A percentile compares a stretch with the other conserved stretches of the same genome.
phyloP scores from a whole-genome alignment of 805 yeast species.

The Nakazawaea sp. region DNA sequence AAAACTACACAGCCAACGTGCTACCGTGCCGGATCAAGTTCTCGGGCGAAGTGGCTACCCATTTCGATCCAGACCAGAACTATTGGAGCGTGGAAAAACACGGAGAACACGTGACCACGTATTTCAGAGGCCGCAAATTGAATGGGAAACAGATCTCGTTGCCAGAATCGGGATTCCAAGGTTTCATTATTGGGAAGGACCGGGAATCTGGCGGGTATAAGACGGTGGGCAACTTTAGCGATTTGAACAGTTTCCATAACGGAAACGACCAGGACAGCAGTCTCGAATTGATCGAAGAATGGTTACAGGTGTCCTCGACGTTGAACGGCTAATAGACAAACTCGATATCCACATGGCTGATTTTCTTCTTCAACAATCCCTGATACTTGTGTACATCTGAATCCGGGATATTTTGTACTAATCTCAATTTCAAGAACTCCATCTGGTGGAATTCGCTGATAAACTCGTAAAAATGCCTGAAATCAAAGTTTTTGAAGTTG shows the following conservation, averaged over 20 bases:
- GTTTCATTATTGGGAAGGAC: background rate
- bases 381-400: conserved; percentile 1
- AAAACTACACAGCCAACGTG: too few relatives aligned
- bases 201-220: background rate
- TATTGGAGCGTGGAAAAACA: background rate
- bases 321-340: conserved; percentile 11
- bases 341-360: conserved; percentile 1
- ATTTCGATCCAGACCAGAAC: background rate
- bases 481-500: conserved; percentile 10
- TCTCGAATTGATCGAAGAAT: conserved; percentile 11
- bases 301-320: conserved; percentile 18
- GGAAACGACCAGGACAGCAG: background rate
- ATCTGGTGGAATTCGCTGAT: conserved; percentile 1
- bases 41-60: conserved; percentile 1
- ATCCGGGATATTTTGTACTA: conserved; percentile 11
- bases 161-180: background rate
- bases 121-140: conserved; percentile 9
- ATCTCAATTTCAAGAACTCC: background rate
- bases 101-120: background rate
- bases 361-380: background rate
- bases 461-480: conserved; percentile 3
- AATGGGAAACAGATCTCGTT: conserved; percentile 1
- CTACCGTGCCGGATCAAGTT: conserved; percentile 8
- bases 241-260: conserved; percentile 4
- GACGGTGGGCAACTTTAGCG: conserved; percentile 1